These are phyloP conservation scores for Geosiphon pyriformis DNA, from an alignment of 192 early-diverging fungal genomes.

Conservation along the genomic window DNA sequence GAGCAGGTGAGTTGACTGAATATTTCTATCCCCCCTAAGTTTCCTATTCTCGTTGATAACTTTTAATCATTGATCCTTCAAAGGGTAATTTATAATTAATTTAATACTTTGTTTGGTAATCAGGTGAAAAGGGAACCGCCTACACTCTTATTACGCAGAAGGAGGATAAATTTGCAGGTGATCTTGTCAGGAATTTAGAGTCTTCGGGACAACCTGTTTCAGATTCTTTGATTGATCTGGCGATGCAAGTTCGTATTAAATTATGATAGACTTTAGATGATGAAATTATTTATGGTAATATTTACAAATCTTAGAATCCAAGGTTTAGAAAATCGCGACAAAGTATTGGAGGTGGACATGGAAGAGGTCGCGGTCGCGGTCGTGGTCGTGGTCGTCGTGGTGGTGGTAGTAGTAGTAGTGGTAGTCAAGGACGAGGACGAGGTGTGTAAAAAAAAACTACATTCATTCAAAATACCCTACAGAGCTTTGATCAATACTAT, in stretches of 20 bases:
- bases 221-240: conserved; percentile 36
- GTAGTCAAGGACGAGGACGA: too few species aligned
- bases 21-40: too few species aligned
- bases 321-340: conserved; percentile 53
- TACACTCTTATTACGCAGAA: conserved; percentile 57
- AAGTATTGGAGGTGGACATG: conserved; percentile 29
- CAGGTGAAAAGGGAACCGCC: conserved; percentile 58
- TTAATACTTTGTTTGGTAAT: neutral
- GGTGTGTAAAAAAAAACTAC: too few species aligned
- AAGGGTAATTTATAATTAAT: too few species aligned
- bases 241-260: conserved; percentile 33
- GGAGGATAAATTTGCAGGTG: conserved; percentile 60
- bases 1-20: conserved; percentile 44
- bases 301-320: conserved; percentile 43
- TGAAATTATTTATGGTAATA: neutral
- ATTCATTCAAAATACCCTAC: too few species aligned
- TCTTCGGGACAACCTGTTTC: conserved; percentile 46
- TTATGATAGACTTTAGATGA: neutral
- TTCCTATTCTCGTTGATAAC: too few species aligned
- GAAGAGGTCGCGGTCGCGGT: conserved; percentile 41
- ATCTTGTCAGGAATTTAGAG: conserved; percentile 59
- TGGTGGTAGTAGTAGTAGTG: too few species aligned
- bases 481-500: too few species aligned
- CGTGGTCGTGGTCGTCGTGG: conserved; percentile 42
- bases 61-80: neutral